phyloP scores from a whole-genome alignment of 495 filamentous ascomycete genomes.

The Astrocystis sublimbata region DNA sequence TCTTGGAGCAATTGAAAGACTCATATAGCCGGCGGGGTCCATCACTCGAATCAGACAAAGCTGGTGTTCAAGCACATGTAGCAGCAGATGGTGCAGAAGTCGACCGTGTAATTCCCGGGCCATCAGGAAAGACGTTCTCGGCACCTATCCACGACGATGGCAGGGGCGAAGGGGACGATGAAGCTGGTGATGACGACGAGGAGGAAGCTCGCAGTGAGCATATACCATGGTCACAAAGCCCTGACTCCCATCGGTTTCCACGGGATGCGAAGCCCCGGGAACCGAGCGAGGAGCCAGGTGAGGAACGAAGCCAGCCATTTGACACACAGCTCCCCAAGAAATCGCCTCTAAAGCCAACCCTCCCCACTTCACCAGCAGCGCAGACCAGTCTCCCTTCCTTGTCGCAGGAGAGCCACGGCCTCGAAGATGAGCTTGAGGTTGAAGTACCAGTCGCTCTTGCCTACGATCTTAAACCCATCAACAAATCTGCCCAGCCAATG shows the following conservation, averaged over 20 bases:
- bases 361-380: conserved; percentile 1
- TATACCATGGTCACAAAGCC: conserved; percentile 16
- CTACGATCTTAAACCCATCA: conserved; percentile 27
- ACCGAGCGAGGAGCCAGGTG: neutral
- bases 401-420: conserved; percentile 37
- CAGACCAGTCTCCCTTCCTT: conserved; percentile 16
- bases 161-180: conserved; percentile 6
- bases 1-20: conserved; percentile 37
- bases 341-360: conserved; percentile 23
- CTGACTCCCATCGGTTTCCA: conserved; percentile 1
- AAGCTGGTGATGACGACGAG: neutral
- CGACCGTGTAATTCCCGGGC: too few relatives aligned
- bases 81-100: neutral
- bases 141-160: neutral
- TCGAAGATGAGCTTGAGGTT: conserved; percentile 57
- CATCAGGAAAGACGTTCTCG: conserved; percentile 8
- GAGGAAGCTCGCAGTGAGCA: neutral
- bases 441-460: conserved; percentile 53
- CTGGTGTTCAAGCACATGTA: conserved; percentile 26
- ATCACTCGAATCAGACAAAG: conserved; percentile 8
- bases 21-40: conserved; percentile 23
- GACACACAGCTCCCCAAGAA: conserved; percentile 25
- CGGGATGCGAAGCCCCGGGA: too few relatives aligned
- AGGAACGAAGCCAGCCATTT: conserved; percentile 17
- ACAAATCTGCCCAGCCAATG: conserved; percentile 19